Percentiles rank a stretch among this genome's conserved stretches.
These are phyloP conservation scores for Escallonia herrerae DNA, from an alignment of 129 eudicot genomes.

Conservation along the genomic window DNA sequence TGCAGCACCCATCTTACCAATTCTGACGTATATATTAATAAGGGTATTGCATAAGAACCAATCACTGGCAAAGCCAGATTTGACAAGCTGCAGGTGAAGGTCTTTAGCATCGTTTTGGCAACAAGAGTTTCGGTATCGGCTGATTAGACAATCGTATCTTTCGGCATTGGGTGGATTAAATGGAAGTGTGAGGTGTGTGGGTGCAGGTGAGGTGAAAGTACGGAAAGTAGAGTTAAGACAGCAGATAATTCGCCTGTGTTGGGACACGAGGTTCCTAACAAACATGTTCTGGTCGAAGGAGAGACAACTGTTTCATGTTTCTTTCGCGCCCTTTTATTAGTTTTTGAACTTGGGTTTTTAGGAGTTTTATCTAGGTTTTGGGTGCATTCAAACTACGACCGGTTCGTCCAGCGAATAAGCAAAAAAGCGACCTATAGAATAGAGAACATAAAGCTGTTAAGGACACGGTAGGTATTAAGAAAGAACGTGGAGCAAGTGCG, in stretches of 20 bases:
- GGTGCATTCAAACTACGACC: no score
- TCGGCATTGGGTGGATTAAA: constrained; percentile 13
- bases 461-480: no score
- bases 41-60: constrained; percentile 65
- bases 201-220: constrained; percentile 13
- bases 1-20: constrained; percentile 54
- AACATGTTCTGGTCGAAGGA: constrained; percentile 18
- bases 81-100: constrained; percentile 52
- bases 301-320: constrained; percentile 6
- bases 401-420: no score
- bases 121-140: constrained; percentile 29
- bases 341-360: neutral
- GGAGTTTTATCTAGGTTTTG: neutral
- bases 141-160: constrained; percentile 20
- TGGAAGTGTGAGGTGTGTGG: constrained; percentile 8
- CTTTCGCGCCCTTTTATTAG: constrained; percentile 1
- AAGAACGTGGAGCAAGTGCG: no score
- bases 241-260: constrained; percentile 14
- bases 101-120: constrained; percentile 34
- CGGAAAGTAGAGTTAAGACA: constrained; percentile 2
- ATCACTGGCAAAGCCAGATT: constrained; percentile 52
- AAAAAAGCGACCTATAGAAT: no score
- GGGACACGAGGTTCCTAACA: constrained; percentile 17
- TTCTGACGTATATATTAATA: constrained; percentile 40
- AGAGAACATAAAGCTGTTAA: no score